Percentiles rank a stretch among this genome's conserved stretches.
phyloP scores from a whole-genome alignment of 2,329 filamentous ascomycete species.

The Aspergillus ochraceus region DNA sequence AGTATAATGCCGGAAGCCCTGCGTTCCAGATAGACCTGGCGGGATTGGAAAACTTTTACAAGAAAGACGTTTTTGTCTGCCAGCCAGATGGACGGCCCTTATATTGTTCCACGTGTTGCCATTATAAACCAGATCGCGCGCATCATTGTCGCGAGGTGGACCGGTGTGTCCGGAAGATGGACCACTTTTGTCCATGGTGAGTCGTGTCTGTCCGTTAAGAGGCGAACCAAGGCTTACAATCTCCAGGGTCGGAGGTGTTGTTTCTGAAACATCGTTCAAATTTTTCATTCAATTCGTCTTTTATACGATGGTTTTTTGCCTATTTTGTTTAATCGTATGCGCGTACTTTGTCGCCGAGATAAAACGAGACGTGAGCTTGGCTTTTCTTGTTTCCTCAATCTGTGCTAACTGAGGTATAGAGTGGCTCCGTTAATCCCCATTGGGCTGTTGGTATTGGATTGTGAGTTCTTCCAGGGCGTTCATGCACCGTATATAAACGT shows the following conservation, averaged over 20 bases:
- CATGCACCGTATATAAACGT: not conserved
- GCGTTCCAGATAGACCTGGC: conserved; percentile 57
- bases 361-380: conserved; percentile 41
- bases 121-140: conserved; percentile 83
- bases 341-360: conserved; percentile 64
- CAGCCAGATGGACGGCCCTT: conserved; percentile 78
- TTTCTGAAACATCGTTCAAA: conserved; percentile 83
- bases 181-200: conserved; percentile 88
- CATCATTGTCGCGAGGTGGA: conserved; percentile 84
- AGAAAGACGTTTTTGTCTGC: conserved; percentile 79
- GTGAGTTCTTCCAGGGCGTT: conserved; percentile 31
- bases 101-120: conserved; percentile 81
- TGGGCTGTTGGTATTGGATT: conserved; percentile 68
- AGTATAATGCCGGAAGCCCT: conserved; percentile 23
- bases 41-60: conserved; percentile 75
- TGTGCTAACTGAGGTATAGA: conserved; percentile 26
- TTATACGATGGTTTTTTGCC: conserved; percentile 69
- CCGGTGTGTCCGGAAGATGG: conserved; percentile 85
- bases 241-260: conserved; percentile 80
- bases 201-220: not conserved
- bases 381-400: not conserved
- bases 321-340: conserved; percentile 62
- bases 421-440: conserved; percentile 53
- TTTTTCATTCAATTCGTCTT: conserved; percentile 87
- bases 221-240: conserved; percentile 11